Percentiles rank a stretch among this genome's conserved stretches.
Conservation (phyloP, 139 green algal genomes). For the Chlorella sp. region DNA sequence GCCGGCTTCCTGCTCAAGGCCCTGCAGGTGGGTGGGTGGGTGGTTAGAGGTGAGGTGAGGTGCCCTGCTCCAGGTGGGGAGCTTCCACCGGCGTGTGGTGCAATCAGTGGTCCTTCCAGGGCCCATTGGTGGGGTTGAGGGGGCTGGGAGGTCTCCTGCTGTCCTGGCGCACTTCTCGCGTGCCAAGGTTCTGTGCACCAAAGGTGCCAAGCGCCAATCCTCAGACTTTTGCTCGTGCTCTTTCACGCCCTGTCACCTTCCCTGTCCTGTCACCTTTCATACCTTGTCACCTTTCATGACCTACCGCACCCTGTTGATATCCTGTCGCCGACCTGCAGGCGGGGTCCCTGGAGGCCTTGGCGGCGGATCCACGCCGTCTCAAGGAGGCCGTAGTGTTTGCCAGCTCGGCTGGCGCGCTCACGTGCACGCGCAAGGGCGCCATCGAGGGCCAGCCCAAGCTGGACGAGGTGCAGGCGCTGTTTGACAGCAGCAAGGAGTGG, state of each 20-base stretch:
- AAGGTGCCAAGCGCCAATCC: neutral
- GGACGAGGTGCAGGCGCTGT: slow-evolving; percentile 48
- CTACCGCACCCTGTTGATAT: no score
- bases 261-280: neutral
- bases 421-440: slow-evolving; percentile 36
- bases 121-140: no score
- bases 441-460: slow-evolving; percentile 68
- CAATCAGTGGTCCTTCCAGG: no score
- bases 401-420: slow-evolving; percentile 13
- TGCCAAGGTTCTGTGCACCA: neutral
- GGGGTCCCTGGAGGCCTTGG: slow-evolving; percentile 55
- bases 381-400: slow-evolving; percentile 57
- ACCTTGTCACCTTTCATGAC: neutral
- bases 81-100: neutral
- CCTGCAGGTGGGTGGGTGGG: slow-evolving; percentile 21
- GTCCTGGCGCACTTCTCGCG: no score
- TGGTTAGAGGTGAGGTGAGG: neutral
- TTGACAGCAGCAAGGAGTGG: slow-evolving; percentile 11
- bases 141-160: no score
- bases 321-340: slow-evolving; percentile 20
- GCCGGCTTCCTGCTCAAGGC: slow-evolving; percentile 66
- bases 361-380: slow-evolving; percentile 34
- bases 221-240: neutral
- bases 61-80: neutral
- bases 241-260: neutral